Evolutionary conservation across 2,329 filamentous ascomycete species (phyloP).

Genomic region (Aureobasidium sp.): DNA sequence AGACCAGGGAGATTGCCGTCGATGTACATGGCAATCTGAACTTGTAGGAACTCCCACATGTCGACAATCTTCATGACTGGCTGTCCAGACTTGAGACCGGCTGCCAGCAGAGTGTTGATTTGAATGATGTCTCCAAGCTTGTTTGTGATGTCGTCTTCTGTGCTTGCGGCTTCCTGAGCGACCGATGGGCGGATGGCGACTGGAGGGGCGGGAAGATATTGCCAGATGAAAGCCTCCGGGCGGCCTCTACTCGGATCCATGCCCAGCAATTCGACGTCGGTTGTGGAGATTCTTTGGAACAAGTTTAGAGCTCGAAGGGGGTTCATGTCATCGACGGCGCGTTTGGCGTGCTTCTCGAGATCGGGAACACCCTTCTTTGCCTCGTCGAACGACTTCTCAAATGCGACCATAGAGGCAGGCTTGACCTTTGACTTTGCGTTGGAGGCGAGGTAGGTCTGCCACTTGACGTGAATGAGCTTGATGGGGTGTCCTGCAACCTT

Average conservation of each 20-base stretch:
- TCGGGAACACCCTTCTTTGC: slow-evolving; percentile 72
- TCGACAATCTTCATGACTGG: slow-evolving; percentile 88
- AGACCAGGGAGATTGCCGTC: slow-evolving; percentile 93
- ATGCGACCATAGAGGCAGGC: slow-evolving; percentile 71
- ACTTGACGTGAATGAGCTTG: slow-evolving; percentile 92
- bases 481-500: slow-evolving; percentile 75
- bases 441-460: slow-evolving; percentile 77
- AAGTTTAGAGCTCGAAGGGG: slow-evolving; percentile 81
- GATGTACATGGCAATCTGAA: slow-evolving; percentile 95
- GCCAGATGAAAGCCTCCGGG: slow-evolving; percentile 98
- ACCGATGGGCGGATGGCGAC: slow-evolving; percentile 93
- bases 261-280: slow-evolving; percentile 85
- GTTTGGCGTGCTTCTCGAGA: slow-evolving; percentile 81
- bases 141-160: slow-evolving; percentile 91
- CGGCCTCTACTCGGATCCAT: slow-evolving; percentile 70
- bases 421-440: slow-evolving; percentile 76
- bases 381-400: slow-evolving; percentile 75
- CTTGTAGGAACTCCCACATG: slow-evolving; percentile 93
- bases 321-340: slow-evolving; percentile 90
- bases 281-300: slow-evolving; percentile 76
- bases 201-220: slow-evolving; percentile 86
- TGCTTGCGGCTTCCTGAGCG: slow-evolving; percentile 84
- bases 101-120: slow-evolving; percentile 78
- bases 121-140: slow-evolving; percentile 96
- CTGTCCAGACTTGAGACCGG: slow-evolving; percentile 73